Base-by-base conservation (phyloP, 2,329 filamentous ascomycete genomes). In the Verruconis gallopava region DNA sequence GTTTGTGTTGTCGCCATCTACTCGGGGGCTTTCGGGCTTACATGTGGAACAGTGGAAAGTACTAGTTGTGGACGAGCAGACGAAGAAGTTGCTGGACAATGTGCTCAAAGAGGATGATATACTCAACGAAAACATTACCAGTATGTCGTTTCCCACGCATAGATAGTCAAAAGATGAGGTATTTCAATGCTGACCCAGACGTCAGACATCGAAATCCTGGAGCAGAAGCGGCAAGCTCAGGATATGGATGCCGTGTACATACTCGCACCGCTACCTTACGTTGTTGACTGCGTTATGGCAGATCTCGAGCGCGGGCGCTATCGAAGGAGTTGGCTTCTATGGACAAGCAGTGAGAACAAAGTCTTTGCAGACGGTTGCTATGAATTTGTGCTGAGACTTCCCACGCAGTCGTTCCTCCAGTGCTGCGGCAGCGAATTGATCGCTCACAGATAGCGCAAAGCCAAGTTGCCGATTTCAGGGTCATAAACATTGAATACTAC, bases 161-260 rank as follows among this genome's bases (percentile, higher is more conserved):
- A n/a, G n/a, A n/a, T n/a, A n/a, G 37, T 44, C 6, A 6, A 6
- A 18, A 12, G 11, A 14, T 11, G 37, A 21, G 11, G 38, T 6
- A 42, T n/a, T n/a, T n/a, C n/a, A n/a, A n/a, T n/a, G n/a, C n/a
- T n/a, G n/a, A n/a, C n/a, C n/a, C n/a, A 43, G 17, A 20, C 13
- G 43, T 46, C 61, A 93, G 88, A 94, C 63, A 89, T 98, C 61
- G 89, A 96, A 69, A 77, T 77, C 56, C 93, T 98, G 64, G 88
- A 95, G 67, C 77, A 91, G 48, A 79, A 77, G 53, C 77, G 91
- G 56, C 71, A 74, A 57, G 93, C 94, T 58, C 78, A 79, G 43
- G 81, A 85, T 52, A 94, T 93, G 77, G 91, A 96, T 62, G 91
- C 86, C 53, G 77, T 98, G 50, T 98, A 96, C 65, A 70, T 98